phyloP scores from a whole-genome alignment of 1,139 yeast genomes.

The Hemisphaericaspora subhashii region DNA sequence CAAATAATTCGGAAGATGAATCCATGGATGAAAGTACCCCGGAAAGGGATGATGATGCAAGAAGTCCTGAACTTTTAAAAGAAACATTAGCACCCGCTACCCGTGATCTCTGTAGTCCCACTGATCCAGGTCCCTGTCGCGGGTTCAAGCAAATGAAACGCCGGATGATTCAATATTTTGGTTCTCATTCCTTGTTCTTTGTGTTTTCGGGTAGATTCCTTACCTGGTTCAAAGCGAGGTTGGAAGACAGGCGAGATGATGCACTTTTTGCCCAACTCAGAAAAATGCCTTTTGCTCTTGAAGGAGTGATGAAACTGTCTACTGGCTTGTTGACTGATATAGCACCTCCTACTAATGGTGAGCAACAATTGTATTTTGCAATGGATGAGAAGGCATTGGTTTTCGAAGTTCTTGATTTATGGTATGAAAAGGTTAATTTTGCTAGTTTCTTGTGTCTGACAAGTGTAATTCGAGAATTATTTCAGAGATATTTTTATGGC shows the following conservation, averaged over 20 bases:
- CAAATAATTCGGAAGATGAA: conserved; percentile 8
- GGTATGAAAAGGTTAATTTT: conserved; percentile 7
- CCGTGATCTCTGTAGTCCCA: background rate
- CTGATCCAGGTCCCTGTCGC: conserved; percentile 7
- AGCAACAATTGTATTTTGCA: conserved; percentile 7
- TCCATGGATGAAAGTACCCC: conserved; percentile 3
- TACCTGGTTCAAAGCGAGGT: conserved; percentile 16
- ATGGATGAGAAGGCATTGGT: conserved; percentile 9
- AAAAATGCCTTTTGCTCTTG: conserved; percentile 11
- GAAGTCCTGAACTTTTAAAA: conserved; percentile 10
- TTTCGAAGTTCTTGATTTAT: conserved; percentile 12
- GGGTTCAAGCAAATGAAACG: conserved; percentile 4
- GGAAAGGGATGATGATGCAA: conserved; percentile 3
- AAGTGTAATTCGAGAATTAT: conserved; percentile 10
- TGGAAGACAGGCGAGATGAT: conserved; percentile 10
- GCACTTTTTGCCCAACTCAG: conserved; percentile 13
- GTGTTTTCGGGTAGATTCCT: conserved; percentile 20
- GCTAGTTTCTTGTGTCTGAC: conserved; percentile 12
- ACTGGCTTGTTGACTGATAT: conserved; percentile 5
- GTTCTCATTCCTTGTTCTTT: conserved; percentile 20
- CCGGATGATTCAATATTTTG: conserved; percentile 16
- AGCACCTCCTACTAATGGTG: conserved; percentile 7
- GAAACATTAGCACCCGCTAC: conserved; percentile 14
- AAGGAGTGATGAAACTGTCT: conserved; percentile 1
- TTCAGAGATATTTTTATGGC: conserved; percentile 13